These are phyloP conservation scores for Taphrina populina DNA, from an alignment of 1,139 yeast species.

Conservation along the genomic window DNA sequence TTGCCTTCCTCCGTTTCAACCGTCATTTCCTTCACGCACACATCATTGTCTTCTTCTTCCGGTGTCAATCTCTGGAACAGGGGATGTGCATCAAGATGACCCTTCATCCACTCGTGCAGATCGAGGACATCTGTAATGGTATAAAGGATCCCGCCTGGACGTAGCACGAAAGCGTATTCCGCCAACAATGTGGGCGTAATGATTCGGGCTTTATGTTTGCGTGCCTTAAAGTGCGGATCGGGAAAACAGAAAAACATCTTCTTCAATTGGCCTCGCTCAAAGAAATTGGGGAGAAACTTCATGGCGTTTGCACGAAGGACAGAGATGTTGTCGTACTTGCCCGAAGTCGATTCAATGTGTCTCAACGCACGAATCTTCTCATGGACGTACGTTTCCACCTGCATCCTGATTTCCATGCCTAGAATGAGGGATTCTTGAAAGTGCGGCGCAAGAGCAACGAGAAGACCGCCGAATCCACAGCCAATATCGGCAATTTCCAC, in stretches of 20 bases:
- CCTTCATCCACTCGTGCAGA: slow-evolving; percentile 93
- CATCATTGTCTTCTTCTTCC: slow-evolving; percentile 77
- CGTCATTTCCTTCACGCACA: slow-evolving; percentile 82
- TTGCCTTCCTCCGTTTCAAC: slow-evolving; percentile 96
- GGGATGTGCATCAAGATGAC: slow-evolving; percentile 86
- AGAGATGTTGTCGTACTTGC: slow-evolving; percentile 71
- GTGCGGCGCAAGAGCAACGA: slow-evolving; percentile 73
- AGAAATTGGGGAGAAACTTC: slow-evolving; percentile 95
- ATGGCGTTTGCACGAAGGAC: slow-evolving; percentile 94
- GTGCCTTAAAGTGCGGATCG: slow-evolving; percentile 95
- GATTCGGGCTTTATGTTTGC: slow-evolving; percentile 96
- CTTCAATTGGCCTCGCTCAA: slow-evolving; percentile 65
- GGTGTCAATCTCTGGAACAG: slow-evolving; percentile 74
- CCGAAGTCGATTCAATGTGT: slow-evolving; percentile 44
- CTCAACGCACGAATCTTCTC: slow-evolving; percentile 90
- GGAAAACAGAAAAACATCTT: slow-evolving; percentile 98
- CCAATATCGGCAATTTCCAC: slow-evolving; percentile 96
- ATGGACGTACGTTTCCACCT: slow-evolving; percentile 94
- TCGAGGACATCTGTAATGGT: slow-evolving; percentile 96
- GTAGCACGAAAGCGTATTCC: slow-evolving; percentile 87
- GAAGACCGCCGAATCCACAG: slow-evolving; percentile 94
- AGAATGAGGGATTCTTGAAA: slow-evolving; percentile 72
- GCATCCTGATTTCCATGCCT: slow-evolving; percentile 78
- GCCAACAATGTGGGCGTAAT: slow-evolving; percentile 82
- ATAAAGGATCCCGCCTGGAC: slow-evolving; percentile 82